Conservation (phyloP, 306 rosid genomes). For the Acacia acuminata region DNA sequence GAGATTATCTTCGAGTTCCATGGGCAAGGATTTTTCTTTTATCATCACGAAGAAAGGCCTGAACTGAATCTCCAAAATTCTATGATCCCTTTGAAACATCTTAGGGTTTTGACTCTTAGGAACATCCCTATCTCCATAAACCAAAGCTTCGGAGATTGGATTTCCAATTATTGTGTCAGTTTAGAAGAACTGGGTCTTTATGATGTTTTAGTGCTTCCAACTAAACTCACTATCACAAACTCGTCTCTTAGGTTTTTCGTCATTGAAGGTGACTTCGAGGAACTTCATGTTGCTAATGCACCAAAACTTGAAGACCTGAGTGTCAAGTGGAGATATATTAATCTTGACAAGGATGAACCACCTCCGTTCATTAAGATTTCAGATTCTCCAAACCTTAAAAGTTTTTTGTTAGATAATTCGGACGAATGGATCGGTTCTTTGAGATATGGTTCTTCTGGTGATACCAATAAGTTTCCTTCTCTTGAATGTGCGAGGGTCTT, state of each 20-base stretch:
- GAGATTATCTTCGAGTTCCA: not conserved
- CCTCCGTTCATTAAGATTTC: not conserved
- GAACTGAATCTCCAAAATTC: too few relatives aligned
- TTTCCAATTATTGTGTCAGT: not conserved
- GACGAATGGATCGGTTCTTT: too few relatives aligned
- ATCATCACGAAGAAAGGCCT: too few relatives aligned
- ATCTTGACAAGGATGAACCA: not conserved
- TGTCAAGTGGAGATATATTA: not conserved
- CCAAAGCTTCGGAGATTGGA: not conserved
- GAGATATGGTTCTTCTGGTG: not conserved
- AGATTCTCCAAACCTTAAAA: not conserved
- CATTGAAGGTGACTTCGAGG: too few relatives aligned
- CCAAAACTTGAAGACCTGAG: not conserved
- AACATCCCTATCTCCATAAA: not conserved
- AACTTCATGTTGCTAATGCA: not conserved
- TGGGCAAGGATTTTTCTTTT: too few relatives aligned
- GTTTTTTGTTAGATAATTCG: not conserved
- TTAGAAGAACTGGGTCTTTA: not conserved
- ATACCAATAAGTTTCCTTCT: not conserved
- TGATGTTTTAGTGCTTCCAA: not conserved
- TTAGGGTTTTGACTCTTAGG: not conserved
- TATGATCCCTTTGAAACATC: not conserved
- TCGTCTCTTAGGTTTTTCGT: not conserved
- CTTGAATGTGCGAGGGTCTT: not conserved
- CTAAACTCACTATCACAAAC: not conserved